Percentiles rank a stretch among this genome's conserved stretches.
phyloP scores from a whole-genome alignment of 1,284 basidiomycete genomes.

The Trametes hirsuta region DNA sequence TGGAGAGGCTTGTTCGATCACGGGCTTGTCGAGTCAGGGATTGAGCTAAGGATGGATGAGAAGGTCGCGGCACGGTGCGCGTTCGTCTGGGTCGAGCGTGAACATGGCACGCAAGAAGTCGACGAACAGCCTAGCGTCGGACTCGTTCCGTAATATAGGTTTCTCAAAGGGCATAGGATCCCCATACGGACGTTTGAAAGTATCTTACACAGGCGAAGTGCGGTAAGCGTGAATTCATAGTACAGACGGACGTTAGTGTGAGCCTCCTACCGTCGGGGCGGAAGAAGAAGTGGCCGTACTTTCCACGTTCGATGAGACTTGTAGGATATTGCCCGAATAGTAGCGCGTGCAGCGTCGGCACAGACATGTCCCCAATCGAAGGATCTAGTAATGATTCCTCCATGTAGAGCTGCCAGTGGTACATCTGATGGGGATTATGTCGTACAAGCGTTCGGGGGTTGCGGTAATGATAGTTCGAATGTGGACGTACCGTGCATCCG shows the following conservation, averaged over 20 bases:
- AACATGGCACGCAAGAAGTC: constrained; percentile 5
- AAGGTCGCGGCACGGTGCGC: constrained; percentile 3
- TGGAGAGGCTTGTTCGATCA: too few relatives aligned
- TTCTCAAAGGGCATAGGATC: not conserved
- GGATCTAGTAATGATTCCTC: not conserved
- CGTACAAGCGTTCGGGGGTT: too few relatives aligned
- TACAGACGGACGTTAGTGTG: not conserved
- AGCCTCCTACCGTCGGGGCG: not conserved
- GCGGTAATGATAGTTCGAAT: not conserved
- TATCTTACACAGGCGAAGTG: not conserved
- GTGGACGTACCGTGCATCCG: constrained; percentile 5
- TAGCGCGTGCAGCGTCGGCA: not conserved
- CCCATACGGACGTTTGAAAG: not conserved
- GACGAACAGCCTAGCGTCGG: constrained; percentile 6
- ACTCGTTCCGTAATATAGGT: not conserved
- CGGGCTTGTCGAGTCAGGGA: not conserved
- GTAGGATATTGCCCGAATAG: constrained; percentile 1
- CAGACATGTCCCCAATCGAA: not conserved
- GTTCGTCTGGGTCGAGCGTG: not conserved
- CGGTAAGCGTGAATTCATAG: not conserved
- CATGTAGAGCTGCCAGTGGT: constrained; percentile 4
- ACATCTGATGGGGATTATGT: not conserved
- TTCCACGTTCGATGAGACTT: not conserved
- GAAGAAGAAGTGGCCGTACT: constrained; percentile 2
- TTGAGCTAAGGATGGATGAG: constrained; percentile 5